Evolutionary conservation across 495 filamentous ascomycete genomes (phyloP), one percentile per base, ranked within the genome.

Genomic region (Penicillium silybi): DNA sequence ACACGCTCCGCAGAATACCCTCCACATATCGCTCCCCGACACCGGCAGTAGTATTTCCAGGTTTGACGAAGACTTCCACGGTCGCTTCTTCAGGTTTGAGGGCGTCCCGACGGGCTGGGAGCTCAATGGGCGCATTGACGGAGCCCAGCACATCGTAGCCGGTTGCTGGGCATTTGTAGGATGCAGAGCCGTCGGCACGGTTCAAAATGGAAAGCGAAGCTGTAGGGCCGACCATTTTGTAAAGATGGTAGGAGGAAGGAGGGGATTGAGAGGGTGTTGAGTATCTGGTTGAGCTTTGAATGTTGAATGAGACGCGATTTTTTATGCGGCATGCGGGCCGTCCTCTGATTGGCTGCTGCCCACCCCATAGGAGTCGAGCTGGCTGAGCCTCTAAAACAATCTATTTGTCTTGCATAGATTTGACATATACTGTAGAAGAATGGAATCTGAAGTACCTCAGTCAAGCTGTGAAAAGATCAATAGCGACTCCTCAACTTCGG

Each of bases 41-140:
- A 44, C 91, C 90, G 53, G 79, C 80, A 1, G 68, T 67, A 9
- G 66, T 64, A 8, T 70, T 73, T 37, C 86, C 85, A 27, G 92
- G 92, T 65, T 92, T 85, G 57, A 98, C 82, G 65, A 90, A 85
- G 26, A 97, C 88, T 66, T 97, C 93, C 47, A 98, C 74, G 44
- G 84, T 84, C 20, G 93, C 89, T 72, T 96, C 90, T 69, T 95
- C 89, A 15, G 93, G 86, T 47, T 89, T 81, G 58, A 96, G 86
- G 22, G 72, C 71, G 61, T 96, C 92, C 56, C 88, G 81, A 57
- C 90, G 84, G 55, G 81, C 84, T 20, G 72, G 72, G 17, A 92
- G 89, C 69, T 97, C 92, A 57, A 97, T 79, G n/a, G 93, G 93
- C 0, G 89, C 93, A 66, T 92, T 96, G 53, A 95, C 90, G 11